phyloP scores from a whole-genome alignment of 2,329 filamentous ascomycete species.

The Penicillium verrucosum region DNA sequence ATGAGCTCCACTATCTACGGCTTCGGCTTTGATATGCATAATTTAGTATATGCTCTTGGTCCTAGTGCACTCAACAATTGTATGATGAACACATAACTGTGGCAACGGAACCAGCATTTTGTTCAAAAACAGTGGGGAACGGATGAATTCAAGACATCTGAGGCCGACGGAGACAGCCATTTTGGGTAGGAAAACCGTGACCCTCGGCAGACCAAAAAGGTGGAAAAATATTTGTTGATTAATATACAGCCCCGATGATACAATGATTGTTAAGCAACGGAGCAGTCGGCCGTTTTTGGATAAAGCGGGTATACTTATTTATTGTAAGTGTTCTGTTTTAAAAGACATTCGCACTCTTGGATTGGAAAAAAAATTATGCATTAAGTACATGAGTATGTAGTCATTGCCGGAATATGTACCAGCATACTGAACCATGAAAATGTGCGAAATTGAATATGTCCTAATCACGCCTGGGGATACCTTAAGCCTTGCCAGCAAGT shows the following conservation, averaged over 20 bases:
- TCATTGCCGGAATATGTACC: background rate
- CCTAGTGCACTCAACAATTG: background rate
- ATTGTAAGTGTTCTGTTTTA: background rate
- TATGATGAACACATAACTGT: background rate
- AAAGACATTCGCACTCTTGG: background rate
- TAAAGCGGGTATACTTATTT: background rate
- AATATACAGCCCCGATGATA: background rate
- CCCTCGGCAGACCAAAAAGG: background rate
- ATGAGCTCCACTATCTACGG: constrained; percentile 16
- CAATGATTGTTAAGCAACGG: constrained; percentile 25
- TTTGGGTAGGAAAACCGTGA: constrained; percentile 28
- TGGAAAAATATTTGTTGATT: background rate
- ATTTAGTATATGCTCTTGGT: background rate
- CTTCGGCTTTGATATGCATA: background rate
- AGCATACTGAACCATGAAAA: background rate
- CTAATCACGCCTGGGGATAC: background rate
- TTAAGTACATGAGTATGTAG: constrained; percentile 4
- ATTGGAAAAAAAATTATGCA: background rate
- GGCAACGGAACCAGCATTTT: constrained; percentile 6
- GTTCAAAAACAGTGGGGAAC: constrained; percentile 16
- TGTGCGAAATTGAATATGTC: background rate
- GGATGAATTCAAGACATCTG: constrained; percentile 17
- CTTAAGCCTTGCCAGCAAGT: constrained; percentile 16
- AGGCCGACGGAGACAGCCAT: constrained; percentile 22
- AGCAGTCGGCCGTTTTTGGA: constrained; percentile 14